phyloP scores from a whole-genome alignment of 352 stramenopile species.

The Phytophthora ohioensis region DNA sequence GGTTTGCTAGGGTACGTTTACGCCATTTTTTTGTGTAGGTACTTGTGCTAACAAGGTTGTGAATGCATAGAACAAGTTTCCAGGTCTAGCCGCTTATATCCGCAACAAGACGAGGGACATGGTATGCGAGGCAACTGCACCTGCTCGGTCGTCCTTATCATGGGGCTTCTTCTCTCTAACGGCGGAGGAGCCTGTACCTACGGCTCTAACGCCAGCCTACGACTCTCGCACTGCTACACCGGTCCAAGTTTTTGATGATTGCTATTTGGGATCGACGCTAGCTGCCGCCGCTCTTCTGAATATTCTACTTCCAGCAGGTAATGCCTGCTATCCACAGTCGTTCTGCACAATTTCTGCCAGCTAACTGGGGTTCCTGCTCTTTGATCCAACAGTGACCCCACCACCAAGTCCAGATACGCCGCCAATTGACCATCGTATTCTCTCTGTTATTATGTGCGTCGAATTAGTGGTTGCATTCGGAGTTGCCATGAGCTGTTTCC shows the following conservation, averaged over 20 bases:
- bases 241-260: slow-evolving; percentile 57
- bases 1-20: slow-evolving; percentile 67
- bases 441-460: slow-evolving; percentile 89
- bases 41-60: slow-evolving; percentile 20
- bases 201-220: slow-evolving; percentile 54
- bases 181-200: slow-evolving; percentile 1
- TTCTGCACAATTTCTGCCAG: slow-evolving; percentile 1
- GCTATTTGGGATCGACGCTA: slow-evolving; percentile 65
- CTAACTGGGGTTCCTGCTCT: slow-evolving; percentile 15
- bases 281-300: slow-evolving; percentile 74
- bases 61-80: slow-evolving; percentile 71
- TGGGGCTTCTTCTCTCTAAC: slow-evolving; percentile 22
- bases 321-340: background rate
- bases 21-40: slow-evolving; percentile 7
- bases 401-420: slow-evolving; percentile 79
- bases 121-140: slow-evolving; percentile 50
- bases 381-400: slow-evolving; percentile 50
- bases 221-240: slow-evolving; percentile 47
- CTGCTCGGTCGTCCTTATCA: slow-evolving; percentile 4
- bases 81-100: slow-evolving; percentile 72
- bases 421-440: slow-evolving; percentile 82
- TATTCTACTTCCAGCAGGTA: slow-evolving; percentile 77
- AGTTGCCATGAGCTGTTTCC: slow-evolving; percentile 82
- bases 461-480: slow-evolving; percentile 86
- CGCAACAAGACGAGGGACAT: slow-evolving; percentile 83